A percentile compares a stretch with the other conserved stretches of the same genome.
Conservation (phyloP, 305 asterid genomes). For the Withania somnifera region DNA sequence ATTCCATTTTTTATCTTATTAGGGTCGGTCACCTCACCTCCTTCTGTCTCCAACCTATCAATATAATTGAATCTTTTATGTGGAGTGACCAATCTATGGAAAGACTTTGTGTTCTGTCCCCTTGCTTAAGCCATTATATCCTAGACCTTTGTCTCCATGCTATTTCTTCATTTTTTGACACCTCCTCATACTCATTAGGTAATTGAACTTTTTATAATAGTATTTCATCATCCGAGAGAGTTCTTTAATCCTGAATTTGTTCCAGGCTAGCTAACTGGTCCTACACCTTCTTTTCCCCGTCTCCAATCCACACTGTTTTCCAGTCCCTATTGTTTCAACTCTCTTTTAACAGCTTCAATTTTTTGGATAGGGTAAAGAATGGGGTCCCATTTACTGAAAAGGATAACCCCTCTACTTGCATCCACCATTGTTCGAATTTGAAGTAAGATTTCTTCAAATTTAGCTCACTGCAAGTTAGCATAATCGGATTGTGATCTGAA, state of each 20-base stretch:
- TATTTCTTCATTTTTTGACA: not conserved
- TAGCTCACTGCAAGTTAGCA: not conserved
- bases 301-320: not conserved
- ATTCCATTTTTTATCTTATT: not conserved
- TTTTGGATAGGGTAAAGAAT: not conserved
- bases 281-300: not conserved
- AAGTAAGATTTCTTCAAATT: not conserved
- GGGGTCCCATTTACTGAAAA: not conserved
- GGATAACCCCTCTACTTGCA: not conserved
- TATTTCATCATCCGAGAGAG: not conserved
- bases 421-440: not conserved
- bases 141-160: not conserved
- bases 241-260: not conserved
- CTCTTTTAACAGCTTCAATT: not conserved
- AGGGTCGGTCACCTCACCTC: not conserved
- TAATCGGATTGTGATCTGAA: not conserved
- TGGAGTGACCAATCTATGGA: not conserved
- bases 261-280: not conserved
- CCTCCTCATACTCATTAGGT: not conserved
- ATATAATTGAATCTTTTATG: not conserved
- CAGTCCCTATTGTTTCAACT: not conserved
- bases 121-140: not conserved
- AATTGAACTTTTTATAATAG: not conserved
- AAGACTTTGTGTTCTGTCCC: not conserved
- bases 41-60: not conserved